Conservation (phyloP, 2,329 filamentous ascomycete species). For the Verruconis gallopava region DNA sequence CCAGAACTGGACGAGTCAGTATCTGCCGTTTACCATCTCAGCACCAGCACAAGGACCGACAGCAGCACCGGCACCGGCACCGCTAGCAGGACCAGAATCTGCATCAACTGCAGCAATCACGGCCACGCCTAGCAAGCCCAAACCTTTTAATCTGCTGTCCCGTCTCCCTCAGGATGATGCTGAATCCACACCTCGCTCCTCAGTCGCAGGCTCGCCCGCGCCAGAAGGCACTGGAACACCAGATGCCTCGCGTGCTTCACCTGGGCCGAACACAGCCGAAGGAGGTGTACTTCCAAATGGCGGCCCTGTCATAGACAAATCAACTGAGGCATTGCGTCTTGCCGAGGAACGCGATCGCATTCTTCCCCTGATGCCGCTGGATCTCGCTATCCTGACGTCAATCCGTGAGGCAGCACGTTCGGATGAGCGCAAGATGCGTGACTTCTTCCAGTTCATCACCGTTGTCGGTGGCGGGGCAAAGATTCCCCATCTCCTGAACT, state of each 20-base stretch:
- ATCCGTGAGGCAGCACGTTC: constrained; percentile 77
- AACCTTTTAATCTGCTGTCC: constrained; percentile 56
- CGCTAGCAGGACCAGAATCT: constrained; percentile 27
- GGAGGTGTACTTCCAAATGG: constrained; percentile 36
- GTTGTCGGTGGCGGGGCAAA: constrained; percentile 76
- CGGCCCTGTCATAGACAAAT: constrained; percentile 24
- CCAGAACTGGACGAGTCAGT: constrained; percentile 36
- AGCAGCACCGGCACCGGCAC: constrained; percentile 5
- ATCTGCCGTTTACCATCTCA: constrained; percentile 16
- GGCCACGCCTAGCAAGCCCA: constrained; percentile 38
- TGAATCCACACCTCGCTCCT: constrained; percentile 69
- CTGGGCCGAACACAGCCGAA: constrained; percentile 27
- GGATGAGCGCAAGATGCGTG: constrained; percentile 85
- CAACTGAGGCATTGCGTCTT: constrained; percentile 35
- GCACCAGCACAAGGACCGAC: too few relatives aligned
- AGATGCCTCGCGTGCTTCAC: constrained; percentile 32
- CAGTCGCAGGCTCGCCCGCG: constrained; percentile 74
- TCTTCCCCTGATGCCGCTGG: constrained; percentile 70
- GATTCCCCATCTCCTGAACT: constrained; percentile 64
- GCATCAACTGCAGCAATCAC: constrained; percentile 40
- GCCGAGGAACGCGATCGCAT: constrained; percentile 65
- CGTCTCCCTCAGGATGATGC: constrained; percentile 47
- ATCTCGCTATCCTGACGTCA: constrained; percentile 77
- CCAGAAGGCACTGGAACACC: constrained; percentile 65
- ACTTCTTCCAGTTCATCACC: constrained; percentile 84